A percentile compares a stretch with the other conserved stretches of the same genome.
Conservation (phyloP, 1,284 basidiomycete species). For the Cystobasidium slooffiae region DNA sequence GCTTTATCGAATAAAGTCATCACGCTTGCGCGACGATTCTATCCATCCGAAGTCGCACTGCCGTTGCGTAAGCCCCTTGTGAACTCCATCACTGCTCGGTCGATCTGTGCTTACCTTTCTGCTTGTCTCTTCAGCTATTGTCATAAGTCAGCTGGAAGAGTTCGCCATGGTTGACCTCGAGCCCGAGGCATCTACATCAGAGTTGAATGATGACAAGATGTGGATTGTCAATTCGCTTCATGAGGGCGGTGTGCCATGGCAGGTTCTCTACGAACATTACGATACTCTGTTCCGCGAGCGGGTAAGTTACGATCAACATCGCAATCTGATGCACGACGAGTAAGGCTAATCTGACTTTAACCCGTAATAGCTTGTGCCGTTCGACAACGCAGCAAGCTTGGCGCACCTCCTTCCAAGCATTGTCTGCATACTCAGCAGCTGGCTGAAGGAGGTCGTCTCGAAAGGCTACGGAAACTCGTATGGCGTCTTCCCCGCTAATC, state of each 20-base stretch:
- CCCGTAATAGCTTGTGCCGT: constrained; percentile 70
- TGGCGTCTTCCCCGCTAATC: constrained; percentile 46
- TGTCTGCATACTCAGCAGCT: constrained; percentile 71
- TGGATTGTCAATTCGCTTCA: constrained; percentile 79
- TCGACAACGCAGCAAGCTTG: constrained; percentile 75
- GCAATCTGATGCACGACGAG: too few relatives aligned
- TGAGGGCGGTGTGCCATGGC: constrained; percentile 74
- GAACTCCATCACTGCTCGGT: too few relatives aligned
- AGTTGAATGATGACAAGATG: constrained; percentile 63
- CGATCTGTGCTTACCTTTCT: background rate
- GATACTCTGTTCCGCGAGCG: constrained; percentile 86
- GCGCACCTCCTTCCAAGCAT: constrained; percentile 77
- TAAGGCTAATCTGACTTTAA: background rate
- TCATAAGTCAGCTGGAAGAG: constrained; percentile 70
- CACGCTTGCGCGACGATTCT: constrained; percentile 78
- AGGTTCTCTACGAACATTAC: constrained; percentile 79
- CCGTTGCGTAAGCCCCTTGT: constrained; percentile 68
- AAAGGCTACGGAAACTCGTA: constrained; percentile 20
- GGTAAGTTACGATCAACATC: too few relatives aligned
- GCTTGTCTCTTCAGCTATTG: constrained; percentile 63
- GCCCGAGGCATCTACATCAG: background rate
- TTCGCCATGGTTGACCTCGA: constrained; percentile 66
- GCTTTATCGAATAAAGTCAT: constrained; percentile 68
- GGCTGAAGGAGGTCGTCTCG: constrained; percentile 69
- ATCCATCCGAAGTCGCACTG: constrained; percentile 87